Conservation (phyloP, 2,329 filamentous ascomycete genomes). For the Fusarium acutatum region DNA sequence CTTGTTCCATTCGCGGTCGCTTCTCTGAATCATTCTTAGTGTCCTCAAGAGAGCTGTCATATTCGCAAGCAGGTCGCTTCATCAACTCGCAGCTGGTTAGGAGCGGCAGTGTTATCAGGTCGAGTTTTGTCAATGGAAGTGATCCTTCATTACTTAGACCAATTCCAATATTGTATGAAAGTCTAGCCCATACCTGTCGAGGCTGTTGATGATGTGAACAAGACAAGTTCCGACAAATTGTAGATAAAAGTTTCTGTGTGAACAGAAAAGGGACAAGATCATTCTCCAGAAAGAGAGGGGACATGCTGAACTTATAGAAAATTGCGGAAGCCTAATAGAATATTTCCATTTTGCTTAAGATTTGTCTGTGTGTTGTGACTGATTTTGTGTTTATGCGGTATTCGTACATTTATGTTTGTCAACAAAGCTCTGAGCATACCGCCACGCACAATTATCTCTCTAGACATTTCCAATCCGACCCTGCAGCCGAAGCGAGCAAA, state of each 20-base stretch:
- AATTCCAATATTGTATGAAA: neutral
- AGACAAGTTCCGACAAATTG: too few species aligned
- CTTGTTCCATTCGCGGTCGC: neutral
- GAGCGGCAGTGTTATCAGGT: fast-evolving
- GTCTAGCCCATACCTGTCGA: fast-evolving
- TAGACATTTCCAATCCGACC: too few species aligned
- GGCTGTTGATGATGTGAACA: too few species aligned
- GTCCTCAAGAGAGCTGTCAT: neutral
- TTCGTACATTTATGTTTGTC: neutral
- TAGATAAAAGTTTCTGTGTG: neutral
- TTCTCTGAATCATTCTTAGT: neutral
- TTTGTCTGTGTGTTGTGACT: neutral
- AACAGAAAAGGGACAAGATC: neutral
- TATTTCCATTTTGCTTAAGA: fast-evolving
- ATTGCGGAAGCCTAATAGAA: neutral
- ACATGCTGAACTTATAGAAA: neutral
- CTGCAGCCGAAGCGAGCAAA: neutral
- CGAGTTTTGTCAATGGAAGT: fast-evolving
- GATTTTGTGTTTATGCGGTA: neutral
- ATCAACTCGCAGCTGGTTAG: neutral
- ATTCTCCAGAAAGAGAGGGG: neutral
- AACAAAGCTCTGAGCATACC: neutral
- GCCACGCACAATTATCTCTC: too few species aligned
- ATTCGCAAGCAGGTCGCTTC: neutral
- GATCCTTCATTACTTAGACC: fast-evolving